A percentile compares a stretch with the other conserved stretches of the same genome.
Evolutionary conservation across 352 stramenopile genomes (phyloP).

Genomic region (Phytophthora fragariae): DNA sequence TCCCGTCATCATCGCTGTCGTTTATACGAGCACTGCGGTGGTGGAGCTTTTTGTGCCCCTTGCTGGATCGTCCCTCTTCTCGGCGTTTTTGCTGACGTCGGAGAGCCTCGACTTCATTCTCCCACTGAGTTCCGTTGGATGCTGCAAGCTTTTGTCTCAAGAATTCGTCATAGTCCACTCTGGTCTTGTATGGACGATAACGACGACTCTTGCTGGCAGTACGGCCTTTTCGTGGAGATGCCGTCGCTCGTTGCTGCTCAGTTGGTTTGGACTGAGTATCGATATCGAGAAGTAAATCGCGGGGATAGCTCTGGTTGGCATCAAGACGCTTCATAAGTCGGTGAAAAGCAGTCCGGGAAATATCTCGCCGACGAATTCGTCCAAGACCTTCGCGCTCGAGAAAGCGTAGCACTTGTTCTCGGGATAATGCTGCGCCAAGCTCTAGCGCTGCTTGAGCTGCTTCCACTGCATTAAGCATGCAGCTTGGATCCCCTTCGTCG

Average conservation of each 20-base stretch:
- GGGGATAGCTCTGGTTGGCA: constrained; percentile 37
- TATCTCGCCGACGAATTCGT: constrained; percentile 48
- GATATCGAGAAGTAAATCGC: constrained; percentile 37
- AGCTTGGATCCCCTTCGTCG: constrained; percentile 30
- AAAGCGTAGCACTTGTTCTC: constrained; percentile 67
- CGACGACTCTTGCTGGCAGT: constrained; percentile 28
- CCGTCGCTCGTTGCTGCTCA: background rate
- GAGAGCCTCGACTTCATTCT: constrained; percentile 34
- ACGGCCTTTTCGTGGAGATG: constrained; percentile 7
- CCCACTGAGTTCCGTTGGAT: constrained; percentile 30
- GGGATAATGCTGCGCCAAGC: constrained; percentile 64
- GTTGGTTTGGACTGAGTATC: background rate
- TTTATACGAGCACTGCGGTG: background rate
- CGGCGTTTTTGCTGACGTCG: constrained; percentile 23
- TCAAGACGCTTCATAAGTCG: constrained; percentile 52
- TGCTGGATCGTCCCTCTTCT: constrained; percentile 15
- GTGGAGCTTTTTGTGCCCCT: constrained; percentile 11
- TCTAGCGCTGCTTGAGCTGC: constrained; percentile 78
- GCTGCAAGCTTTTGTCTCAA: constrained; percentile 23
- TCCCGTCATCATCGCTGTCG: constrained; percentile 27
- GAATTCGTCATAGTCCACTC: constrained; percentile 63
- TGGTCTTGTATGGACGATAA: constrained; percentile 44
- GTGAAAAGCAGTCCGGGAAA: constrained; percentile 45
- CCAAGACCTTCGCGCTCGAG: constrained; percentile 53
- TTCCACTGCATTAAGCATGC: constrained; percentile 52